Conservation (phyloP, 2,329 filamentous ascomycete genomes). For the Fusarium duplospermum region DNA sequence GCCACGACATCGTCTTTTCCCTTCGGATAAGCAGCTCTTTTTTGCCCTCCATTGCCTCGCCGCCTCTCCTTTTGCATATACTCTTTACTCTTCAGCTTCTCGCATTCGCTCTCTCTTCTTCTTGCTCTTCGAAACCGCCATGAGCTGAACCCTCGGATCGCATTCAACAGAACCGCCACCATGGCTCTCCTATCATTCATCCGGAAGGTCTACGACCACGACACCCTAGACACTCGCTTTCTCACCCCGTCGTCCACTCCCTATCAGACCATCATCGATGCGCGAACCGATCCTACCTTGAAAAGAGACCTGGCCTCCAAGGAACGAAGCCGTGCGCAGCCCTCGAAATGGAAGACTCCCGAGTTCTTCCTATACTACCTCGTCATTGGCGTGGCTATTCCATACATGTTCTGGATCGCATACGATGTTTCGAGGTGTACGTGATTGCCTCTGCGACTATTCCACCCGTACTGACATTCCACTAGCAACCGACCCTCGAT, state of each 20-base stretch:
- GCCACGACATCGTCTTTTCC: constrained; percentile 40
- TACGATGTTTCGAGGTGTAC: constrained; percentile 86
- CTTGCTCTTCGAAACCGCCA: constrained; percentile 16
- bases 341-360: constrained; percentile 83
- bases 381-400: constrained; percentile 73
- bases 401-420: constrained; percentile 91
- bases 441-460: constrained; percentile 39
- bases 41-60: background rate
- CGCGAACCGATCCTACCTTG: constrained; percentile 56
- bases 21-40: constrained; percentile 3
- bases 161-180: constrained; percentile 36
- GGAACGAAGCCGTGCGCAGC: constrained; percentile 59
- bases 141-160: constrained; percentile 34
- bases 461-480: constrained; percentile 24
- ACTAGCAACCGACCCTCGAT: constrained; percentile 83
- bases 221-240: constrained; percentile 72
- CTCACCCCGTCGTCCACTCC: constrained; percentile 77
- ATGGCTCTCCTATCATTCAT: constrained; percentile 60
- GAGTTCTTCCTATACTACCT: constrained; percentile 89
- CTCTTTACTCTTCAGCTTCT: constrained; percentile 3
- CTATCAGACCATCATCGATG: constrained; percentile 68
- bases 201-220: constrained; percentile 70
- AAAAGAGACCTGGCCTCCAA: constrained; percentile 49
- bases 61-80: background rate
- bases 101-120: background rate